Percentiles rank a stretch among this genome's conserved stretches.
Evolutionary conservation across 306 rosid genomes (phyloP).

Genomic region (Vachellia collinsii): DNA sequence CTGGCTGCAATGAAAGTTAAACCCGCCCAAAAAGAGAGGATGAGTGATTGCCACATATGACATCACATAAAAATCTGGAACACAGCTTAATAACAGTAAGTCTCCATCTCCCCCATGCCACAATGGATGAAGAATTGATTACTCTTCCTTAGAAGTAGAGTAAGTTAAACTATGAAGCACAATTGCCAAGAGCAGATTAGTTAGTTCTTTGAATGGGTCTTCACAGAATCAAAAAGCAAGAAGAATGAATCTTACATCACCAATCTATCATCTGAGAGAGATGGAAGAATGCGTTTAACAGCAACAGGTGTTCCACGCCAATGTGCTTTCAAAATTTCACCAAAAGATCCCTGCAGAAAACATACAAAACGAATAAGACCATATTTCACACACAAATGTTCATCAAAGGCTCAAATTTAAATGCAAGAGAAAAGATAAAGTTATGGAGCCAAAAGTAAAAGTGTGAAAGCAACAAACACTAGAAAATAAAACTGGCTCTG

Average conservation of each 20-base stretch:
- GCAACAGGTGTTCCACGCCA: conserved; percentile 99
- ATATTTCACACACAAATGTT: conserved; percentile 20
- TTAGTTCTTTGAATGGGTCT: conserved; percentile 10
- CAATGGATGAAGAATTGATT: conserved; percentile 3
- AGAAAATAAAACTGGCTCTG: not conserved
- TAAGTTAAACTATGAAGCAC: conserved; percentile 20
- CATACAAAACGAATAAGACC: conserved; percentile 26
- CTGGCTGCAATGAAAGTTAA: conserved; percentile 58
- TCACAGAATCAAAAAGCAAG: conserved; percentile 24
- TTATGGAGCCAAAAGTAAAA: too few species aligned
- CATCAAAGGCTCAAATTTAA: conserved; percentile 26
- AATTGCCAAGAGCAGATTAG: conserved; percentile 2
- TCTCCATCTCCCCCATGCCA: not conserved
- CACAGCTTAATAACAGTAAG: conserved; percentile 24
- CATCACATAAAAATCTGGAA: conserved; percentile 21
- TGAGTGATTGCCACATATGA: conserved; percentile 17
- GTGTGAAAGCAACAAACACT: not conserved
- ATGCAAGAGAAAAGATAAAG: too few species aligned
- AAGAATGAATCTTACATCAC: conserved; percentile 66
- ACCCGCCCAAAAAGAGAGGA: not conserved
- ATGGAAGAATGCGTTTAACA: conserved; percentile 87
- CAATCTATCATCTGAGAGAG: conserved; percentile 88
- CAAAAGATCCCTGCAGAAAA: conserved; percentile 80
- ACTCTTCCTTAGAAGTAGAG: not conserved
- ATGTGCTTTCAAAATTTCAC: conserved; percentile 82